These are phyloP conservation scores for Colletotrichum limetticola DNA, from an alignment of 2,329 filamentous ascomycete genomes.

Conservation along the genomic window DNA sequence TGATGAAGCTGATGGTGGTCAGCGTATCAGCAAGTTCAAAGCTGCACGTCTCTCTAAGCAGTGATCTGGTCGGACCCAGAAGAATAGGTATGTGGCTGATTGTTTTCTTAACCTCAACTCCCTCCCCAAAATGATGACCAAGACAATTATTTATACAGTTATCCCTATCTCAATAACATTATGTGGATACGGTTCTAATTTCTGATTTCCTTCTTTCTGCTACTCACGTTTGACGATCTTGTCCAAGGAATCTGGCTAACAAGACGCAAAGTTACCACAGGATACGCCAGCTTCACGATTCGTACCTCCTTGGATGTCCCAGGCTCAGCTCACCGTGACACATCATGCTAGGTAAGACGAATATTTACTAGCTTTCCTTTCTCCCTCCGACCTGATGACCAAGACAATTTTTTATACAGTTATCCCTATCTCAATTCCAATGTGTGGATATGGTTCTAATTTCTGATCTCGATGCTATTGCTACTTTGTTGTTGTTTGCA, in stretches of 20 bases:
- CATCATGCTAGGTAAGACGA: background rate
- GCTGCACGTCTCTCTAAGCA: conserved; percentile 71
- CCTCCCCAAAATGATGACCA: conserved; percentile 27
- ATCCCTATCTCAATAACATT: conserved; percentile 31
- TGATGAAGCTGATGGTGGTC: conserved; percentile 72
- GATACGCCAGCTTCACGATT: background rate
- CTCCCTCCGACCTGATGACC: conserved; percentile 18
- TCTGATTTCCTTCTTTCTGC: background rate
- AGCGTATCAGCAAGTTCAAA: conserved; percentile 78
- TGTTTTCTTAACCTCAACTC: background rate
- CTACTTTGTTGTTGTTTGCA: background rate
- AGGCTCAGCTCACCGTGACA: background rate
- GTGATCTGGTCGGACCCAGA: conserved; percentile 45
- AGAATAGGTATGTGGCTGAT: conserved; percentile 34
- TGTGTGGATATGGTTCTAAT: conserved; percentile 33
- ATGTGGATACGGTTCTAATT: conserved; percentile 23
- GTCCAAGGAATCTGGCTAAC: background rate
- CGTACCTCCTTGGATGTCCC: background rate
- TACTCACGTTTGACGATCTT: background rate
- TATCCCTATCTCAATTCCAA: conserved; percentile 32
- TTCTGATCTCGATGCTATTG: conserved; percentile 17
- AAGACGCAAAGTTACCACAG: background rate
- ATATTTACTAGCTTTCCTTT: background rate
- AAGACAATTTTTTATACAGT: conserved; percentile 30
- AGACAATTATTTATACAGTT: conserved; percentile 32